Percentiles rank a stretch among this genome's conserved stretches.
Conservation (phyloP, 106 monocot genomes). For the Platanthera zijinensis region DNA sequence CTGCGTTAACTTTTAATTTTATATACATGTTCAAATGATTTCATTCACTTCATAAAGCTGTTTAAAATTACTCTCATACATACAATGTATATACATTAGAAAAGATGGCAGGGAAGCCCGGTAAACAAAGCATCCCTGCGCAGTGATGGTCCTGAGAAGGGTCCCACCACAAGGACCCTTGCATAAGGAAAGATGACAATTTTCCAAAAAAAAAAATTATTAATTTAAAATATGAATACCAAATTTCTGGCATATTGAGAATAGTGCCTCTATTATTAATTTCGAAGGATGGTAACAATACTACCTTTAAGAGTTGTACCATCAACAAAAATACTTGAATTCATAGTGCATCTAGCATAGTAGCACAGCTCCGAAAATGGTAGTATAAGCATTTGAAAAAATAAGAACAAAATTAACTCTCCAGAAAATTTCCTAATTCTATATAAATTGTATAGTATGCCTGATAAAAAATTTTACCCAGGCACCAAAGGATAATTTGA, state of each 20-base stretch:
- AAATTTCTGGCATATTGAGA: too few species aligned
- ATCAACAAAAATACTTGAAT: neutral
- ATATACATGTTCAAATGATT: neutral
- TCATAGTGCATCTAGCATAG: neutral
- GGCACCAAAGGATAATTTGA: slow-evolving; percentile 75
- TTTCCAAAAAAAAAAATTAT: too few species aligned
- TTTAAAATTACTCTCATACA: neutral
- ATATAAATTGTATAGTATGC: neutral
- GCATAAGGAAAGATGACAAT: too few species aligned
- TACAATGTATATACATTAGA: neutral
- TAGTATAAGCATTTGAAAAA: neutral
- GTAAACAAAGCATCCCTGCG: too few species aligned
- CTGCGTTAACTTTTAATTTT: neutral
- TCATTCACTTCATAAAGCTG: neutral
- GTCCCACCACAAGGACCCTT: too few species aligned
- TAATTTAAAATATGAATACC: too few species aligned
- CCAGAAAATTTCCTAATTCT: neutral
- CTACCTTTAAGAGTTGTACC: neutral
- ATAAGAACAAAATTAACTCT: neutral
- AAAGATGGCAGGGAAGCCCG: too few species aligned
- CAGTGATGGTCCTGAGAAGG: too few species aligned
- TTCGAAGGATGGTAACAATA: neutral
- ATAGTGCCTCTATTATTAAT: too few species aligned
- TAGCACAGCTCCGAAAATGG: neutral
- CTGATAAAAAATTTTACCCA: slow-evolving; percentile 34